phyloP scores from a whole-genome alignment of 768 basidiomycete genomes.

The Mrakia gelida region DNA sequence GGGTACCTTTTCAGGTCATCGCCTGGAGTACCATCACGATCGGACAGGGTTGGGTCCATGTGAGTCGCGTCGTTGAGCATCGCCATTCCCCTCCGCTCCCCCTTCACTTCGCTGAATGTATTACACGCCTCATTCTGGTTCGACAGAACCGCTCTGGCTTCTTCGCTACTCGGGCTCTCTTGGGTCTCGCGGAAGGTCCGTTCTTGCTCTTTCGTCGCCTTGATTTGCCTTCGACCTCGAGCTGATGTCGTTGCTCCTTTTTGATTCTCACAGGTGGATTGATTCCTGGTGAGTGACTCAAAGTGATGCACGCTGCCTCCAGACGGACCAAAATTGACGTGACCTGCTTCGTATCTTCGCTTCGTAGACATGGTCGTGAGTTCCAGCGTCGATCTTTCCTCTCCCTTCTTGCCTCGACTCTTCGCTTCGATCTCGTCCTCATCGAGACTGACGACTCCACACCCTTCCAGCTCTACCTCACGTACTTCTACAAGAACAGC shows the following conservation, averaged over 20 bases:
- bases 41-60: not conserved
- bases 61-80: too few relatives aligned
- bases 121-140: too few relatives aligned
- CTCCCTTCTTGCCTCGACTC: not conserved
- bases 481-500: conserved; percentile 36
- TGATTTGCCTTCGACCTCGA: too few relatives aligned
- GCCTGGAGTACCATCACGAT: conserved; percentile 40
- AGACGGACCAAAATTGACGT: too few relatives aligned
- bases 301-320: too few relatives aligned
- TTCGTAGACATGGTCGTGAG: conserved; percentile 33
- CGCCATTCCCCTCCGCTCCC: too few relatives aligned
- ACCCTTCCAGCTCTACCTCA: conserved; percentile 33
- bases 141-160: conserved; percentile 21
- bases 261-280: conserved; percentile 15
- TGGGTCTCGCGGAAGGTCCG: conserved; percentile 33
- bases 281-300: conserved; percentile 20
- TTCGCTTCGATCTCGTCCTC: too few relatives aligned
- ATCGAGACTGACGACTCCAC: too few relatives aligned
- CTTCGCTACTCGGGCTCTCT: conserved; percentile 31
- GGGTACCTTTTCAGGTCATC: conserved; percentile 39
- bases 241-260: too few relatives aligned
- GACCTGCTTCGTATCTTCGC: too few relatives aligned
- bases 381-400: not conserved
- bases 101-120: too few relatives aligned
- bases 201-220: too few relatives aligned